Percentiles rank a stretch among this genome's conserved stretches.
Conservation (phyloP, 2,329 filamentous ascomycete species). For the Aspergillus ochraceus region DNA sequence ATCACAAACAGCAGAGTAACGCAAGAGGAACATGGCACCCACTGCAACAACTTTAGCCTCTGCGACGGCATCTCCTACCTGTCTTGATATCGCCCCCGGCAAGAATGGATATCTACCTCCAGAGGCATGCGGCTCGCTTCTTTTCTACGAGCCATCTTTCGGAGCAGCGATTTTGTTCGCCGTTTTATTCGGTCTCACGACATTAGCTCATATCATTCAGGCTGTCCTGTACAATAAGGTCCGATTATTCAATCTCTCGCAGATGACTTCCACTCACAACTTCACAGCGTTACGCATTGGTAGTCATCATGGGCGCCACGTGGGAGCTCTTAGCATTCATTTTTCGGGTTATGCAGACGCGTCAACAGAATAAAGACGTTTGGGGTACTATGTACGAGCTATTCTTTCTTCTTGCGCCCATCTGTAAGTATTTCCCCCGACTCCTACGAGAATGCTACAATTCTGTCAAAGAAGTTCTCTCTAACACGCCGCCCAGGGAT, state of each 20-base stretch:
- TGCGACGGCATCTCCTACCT: not conserved
- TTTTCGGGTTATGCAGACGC: conserved; percentile 25
- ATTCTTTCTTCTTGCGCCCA: conserved; percentile 2
- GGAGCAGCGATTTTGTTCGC: conserved; percentile 37
- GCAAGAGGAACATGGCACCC: not conserved
- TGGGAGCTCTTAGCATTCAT: conserved; percentile 48
- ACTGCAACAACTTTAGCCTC: not conserved
- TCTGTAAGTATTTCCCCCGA: not conserved
- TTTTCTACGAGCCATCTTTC: conserved; percentile 39
- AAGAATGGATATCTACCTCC: not conserved
- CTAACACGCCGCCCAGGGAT: conserved; percentile 19
- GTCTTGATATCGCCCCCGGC: not conserved
- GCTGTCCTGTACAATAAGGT: conserved; percentile 34
- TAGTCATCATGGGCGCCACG: conserved; percentile 44
- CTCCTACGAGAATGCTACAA: too few species aligned
- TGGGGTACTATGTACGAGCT: not conserved
- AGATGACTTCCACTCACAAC: not conserved
- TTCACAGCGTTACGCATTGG: conserved; percentile 31
- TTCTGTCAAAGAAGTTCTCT: not conserved
- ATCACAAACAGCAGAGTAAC: too few species aligned
- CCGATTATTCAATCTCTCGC: conserved; percentile 26
- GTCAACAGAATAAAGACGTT: not conserved
- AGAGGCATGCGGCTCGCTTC: conserved; percentile 6
- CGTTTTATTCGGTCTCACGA: conserved; percentile 32
- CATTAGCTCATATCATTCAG: conserved; percentile 33